These are phyloP conservation scores for Dillenia turbinata DNA, from an alignment of 164 flowering plant species.

Conservation along the genomic window DNA sequence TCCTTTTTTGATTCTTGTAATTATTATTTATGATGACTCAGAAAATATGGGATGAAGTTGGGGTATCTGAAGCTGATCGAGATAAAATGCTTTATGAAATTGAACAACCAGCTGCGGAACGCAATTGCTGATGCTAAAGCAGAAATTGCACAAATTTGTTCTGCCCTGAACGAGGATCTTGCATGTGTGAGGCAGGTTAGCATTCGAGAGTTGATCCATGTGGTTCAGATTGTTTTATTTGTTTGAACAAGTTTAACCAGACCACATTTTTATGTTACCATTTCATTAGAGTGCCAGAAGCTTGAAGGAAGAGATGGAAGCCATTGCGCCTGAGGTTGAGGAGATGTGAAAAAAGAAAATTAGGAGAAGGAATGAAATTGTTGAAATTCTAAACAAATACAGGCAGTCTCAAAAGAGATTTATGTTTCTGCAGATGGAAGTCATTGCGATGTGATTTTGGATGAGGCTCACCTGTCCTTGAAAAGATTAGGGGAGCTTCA, in stretches of 20 bases:
- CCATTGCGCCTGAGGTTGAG: slow-evolving; percentile 30
- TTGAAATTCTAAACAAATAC: slow-evolving; percentile 34
- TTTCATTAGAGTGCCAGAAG: slow-evolving; percentile 21
- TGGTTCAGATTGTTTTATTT: not conserved
- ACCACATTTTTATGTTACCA: slow-evolving; percentile 5
- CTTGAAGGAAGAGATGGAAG: slow-evolving; percentile 35
- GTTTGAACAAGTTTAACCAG: not conserved
- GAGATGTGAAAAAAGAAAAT: slow-evolving; percentile 36
- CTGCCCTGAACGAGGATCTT: slow-evolving; percentile 60
- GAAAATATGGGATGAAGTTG: slow-evolving; percentile 90
- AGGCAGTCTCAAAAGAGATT: slow-evolving; percentile 30
- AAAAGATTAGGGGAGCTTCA: slow-evolving; percentile 33
- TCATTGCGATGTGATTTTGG: slow-evolving; percentile 3
- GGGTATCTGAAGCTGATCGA: slow-evolving; percentile 58
- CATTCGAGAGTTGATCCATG: not conserved
- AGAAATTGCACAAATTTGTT: slow-evolving; percentile 59
- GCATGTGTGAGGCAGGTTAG: slow-evolving; percentile 44
- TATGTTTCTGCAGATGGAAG: not conserved
- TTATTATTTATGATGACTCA: slow-evolving; percentile 4
- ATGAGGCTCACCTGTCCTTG: slow-evolving; percentile 37
- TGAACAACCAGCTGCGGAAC: slow-evolving; percentile 56
- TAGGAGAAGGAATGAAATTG: slow-evolving; percentile 32
- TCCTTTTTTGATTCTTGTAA: not conserved
- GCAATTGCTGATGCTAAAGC: slow-evolving; percentile 59
- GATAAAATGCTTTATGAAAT: slow-evolving; percentile 58